These are phyloP conservation scores for Hirsutella rhossiliensis DNA, from an alignment of 2,329 filamentous ascomycete genomes.

Conservation along the genomic window DNA sequence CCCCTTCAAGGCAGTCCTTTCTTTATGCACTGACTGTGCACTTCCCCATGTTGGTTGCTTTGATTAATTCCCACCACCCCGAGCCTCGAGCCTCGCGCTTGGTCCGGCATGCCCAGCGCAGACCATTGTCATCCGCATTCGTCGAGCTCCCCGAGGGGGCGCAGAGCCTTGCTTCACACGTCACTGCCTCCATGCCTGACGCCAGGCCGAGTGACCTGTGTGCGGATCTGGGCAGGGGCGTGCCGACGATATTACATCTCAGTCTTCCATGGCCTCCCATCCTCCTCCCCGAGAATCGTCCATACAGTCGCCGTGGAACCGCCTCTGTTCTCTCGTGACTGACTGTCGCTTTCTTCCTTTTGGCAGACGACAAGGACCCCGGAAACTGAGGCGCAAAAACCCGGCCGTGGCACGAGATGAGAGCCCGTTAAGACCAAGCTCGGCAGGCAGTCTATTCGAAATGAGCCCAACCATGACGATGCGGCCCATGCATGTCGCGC, in stretches of 20 bases:
- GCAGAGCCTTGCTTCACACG: not conserved
- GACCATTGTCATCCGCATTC: conserved; percentile 1
- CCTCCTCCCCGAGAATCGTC: not conserved
- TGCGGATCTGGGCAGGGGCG: too few relatives aligned
- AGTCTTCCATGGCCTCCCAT: too few relatives aligned
- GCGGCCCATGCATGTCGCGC: conserved; percentile 5
- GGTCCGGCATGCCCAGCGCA: not conserved
- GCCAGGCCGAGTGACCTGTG: too few relatives aligned
- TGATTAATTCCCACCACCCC: conserved; percentile 4
- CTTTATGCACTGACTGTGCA: not conserved
- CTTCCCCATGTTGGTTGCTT: not conserved
- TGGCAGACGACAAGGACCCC: not conserved
- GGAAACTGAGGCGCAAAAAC: not conserved
- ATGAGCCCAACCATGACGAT: conserved; percentile 8
- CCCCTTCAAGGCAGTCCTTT: not conserved
- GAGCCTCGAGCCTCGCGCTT: not conserved
- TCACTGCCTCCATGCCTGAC: too few relatives aligned
- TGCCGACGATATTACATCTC: too few relatives aligned
- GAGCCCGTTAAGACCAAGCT: not conserved
- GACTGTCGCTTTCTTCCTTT: not conserved
- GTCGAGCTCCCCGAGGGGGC: conserved; percentile 2
- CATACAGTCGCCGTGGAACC: not conserved
- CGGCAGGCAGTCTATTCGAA: conserved; percentile 1
- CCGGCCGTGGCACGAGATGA: not conserved
- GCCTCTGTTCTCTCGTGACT: not conserved